Percentiles rank a stretch among this genome's conserved stretches.
Conservation (phyloP, 2,329 filamentous ascomycete genomes). For the Colletotrichum coccodes region DNA sequence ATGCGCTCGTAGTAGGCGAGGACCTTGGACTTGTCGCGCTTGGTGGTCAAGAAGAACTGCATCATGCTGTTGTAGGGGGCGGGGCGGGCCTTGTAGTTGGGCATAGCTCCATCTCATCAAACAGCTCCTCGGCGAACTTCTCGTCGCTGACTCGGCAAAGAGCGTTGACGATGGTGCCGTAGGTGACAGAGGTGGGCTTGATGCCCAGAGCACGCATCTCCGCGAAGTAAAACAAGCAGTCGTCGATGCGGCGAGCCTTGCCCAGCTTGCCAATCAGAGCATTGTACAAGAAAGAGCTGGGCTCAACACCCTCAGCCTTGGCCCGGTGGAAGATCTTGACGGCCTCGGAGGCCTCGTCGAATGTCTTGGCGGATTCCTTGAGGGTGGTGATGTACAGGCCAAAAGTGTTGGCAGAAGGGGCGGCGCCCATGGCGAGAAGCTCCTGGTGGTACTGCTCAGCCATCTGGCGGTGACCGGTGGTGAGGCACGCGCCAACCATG, state of each 20-base stretch:
- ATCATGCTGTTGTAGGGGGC: constrained; percentile 99
- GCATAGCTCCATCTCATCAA: constrained; percentile 99
- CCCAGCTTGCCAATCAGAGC: constrained; percentile 97
- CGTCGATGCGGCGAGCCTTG: constrained; percentile 96
- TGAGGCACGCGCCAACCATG: constrained; percentile 93
- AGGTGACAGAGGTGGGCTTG: constrained; percentile 96
- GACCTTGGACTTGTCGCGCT: constrained; percentile 94
- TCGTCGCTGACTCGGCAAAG: constrained; percentile 97
- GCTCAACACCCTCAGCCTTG: constrained; percentile 92
- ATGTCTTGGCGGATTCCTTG: constrained; percentile 96
- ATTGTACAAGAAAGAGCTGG: constrained; percentile 97
- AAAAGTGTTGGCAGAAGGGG: constrained; percentile 96
- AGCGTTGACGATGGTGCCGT: constrained; percentile 97
- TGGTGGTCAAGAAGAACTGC: constrained; percentile 98
- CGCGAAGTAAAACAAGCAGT: constrained; percentile 97
- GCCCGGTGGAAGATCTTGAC: constrained; percentile 97
- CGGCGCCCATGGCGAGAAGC: constrained; percentile 87
- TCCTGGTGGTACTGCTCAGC: constrained; percentile 93
- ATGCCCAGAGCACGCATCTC: constrained; percentile 96
- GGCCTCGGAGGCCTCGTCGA: constrained; percentile 96
- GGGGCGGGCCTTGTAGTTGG: constrained; percentile 97
- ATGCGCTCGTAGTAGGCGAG: constrained; percentile 95
- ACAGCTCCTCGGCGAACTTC: constrained; percentile 96
- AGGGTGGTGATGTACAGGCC: constrained; percentile 99
- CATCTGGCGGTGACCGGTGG: constrained; percentile 80